phyloP scores from a whole-genome alignment of 352 stramenopile species.

The Pythium coloratum region DNA sequence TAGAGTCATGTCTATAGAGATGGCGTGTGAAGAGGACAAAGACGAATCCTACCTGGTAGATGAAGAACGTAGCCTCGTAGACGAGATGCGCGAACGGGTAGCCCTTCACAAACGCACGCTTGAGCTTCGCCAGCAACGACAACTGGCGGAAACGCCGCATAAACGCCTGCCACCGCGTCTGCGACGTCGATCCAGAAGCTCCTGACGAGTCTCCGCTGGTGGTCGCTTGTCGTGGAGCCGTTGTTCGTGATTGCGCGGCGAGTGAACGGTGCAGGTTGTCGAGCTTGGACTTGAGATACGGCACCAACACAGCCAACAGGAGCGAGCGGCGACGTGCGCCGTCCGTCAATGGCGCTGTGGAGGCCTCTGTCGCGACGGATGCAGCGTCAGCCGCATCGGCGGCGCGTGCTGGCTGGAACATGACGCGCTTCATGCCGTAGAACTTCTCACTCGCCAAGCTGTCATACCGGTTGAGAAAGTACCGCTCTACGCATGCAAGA shows the following conservation, averaged over 20 bases:
- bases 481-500: constrained; percentile 55
- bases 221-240: background rate
- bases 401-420: constrained; percentile 25
- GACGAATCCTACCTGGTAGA: constrained; percentile 55
- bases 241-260: constrained; percentile 31
- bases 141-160: constrained; percentile 49
- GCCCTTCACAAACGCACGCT: constrained; percentile 57
- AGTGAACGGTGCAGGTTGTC: constrained; percentile 61
- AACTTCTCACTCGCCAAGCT: constrained; percentile 81
- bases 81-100: constrained; percentile 81
- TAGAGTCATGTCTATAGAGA: background rate
- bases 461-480: constrained; percentile 79
- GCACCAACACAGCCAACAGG: constrained; percentile 63
- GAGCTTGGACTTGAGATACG: constrained; percentile 80
- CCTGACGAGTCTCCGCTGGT: background rate
- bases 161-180: constrained; percentile 34
- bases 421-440: constrained; percentile 84
- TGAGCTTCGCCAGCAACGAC: constrained; percentile 45
- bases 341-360: constrained; percentile 44
- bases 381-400: background rate
- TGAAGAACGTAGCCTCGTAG: constrained; percentile 80
- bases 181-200: background rate
- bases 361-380: background rate
- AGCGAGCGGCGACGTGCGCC: constrained; percentile 52
- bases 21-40: background rate